Base-by-base conservation (phyloP, 176 grass and related monocot genomes). In the Aechmea fasciata region DNA sequence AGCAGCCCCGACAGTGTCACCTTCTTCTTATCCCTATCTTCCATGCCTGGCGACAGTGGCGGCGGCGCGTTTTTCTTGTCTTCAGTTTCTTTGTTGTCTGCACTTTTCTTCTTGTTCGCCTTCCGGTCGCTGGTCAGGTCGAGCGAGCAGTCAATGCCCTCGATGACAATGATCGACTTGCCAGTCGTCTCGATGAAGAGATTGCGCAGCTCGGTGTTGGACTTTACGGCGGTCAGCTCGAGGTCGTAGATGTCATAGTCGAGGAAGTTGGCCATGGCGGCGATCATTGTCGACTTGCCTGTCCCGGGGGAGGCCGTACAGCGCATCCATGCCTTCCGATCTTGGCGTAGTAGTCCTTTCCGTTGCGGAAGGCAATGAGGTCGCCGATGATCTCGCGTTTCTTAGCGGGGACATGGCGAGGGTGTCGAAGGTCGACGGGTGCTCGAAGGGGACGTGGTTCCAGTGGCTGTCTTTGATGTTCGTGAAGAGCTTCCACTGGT, bases 391-490 rank as follows among this genome's bases (percentile, higher is more conserved):
- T 76, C 7, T 78, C 78, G 51, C 6, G 0, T 74, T 84, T 88
- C 78, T 57, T 81, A 10, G 18, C 70, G 8, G 13, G 10, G 83
- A 62, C 74, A 88, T 84, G 66, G 81, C 74, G 2, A 84, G 47
- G 47, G 85, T 88, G 0, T 63, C 81, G 75, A 88, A 88, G 13
- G 71, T 88, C 1, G 81, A 51, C 0, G 78, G 81, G 14, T 88
- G 86, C 7, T 83, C 74, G 48, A 88, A 71, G 11, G 51, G 51
- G 53, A 81, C 13, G n/a, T 75, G 50, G 70, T 70, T 78, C 85
- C 85, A 69, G 1, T 51, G 11, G 9, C n/a, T 2, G 75, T 26
- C 17, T 2, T 23, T 9, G 67, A 11, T 72, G 71, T 83, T 87
- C 17, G 72, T 73, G 69, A 66, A 83, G 54, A 87, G n/a, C 65